Conservation (phyloP, 2,329 filamentous ascomycete species). For the Pyrenophora graminea region DNA sequence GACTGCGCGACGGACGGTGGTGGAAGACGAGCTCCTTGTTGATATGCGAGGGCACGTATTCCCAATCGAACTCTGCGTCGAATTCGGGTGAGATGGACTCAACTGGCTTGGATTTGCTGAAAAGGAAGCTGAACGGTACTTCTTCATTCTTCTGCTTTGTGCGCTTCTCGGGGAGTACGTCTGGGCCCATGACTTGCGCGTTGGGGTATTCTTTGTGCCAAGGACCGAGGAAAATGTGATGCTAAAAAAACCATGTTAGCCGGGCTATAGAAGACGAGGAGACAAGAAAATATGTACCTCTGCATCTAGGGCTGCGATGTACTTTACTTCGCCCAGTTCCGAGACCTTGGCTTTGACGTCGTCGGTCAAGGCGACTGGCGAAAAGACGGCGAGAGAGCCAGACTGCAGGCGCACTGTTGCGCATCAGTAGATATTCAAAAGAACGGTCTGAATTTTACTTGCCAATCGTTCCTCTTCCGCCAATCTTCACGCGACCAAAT, state of each 20-base stretch:
- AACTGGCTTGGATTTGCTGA: constrained; percentile 42
- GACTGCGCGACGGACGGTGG: constrained; percentile 75
- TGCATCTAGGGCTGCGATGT: constrained; percentile 84
- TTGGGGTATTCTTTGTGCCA: constrained; percentile 81
- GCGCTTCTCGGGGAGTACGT: constrained; percentile 83
- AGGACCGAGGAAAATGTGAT: constrained; percentile 88
- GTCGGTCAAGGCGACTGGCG: constrained; percentile 81
- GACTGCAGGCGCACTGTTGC: constrained; percentile 72
- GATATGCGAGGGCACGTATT: constrained; percentile 77
- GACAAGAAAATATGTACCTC: constrained; percentile 54
- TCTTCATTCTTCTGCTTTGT: constrained; percentile 62
- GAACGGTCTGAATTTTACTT: constrained; percentile 29
- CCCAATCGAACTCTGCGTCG: constrained; percentile 80
- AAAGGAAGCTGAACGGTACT: constrained; percentile 69
- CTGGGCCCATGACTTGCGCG: constrained; percentile 79
- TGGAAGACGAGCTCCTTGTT: constrained; percentile 90
- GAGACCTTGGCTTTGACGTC: constrained; percentile 68
- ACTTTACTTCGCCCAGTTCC: constrained; percentile 68
- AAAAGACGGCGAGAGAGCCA: constrained; percentile 85
- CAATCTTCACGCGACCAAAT: constrained; percentile 78
- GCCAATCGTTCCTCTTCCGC: constrained; percentile 86
- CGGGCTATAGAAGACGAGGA: background rate
- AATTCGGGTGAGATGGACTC: constrained; percentile 73
- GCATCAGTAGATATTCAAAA: constrained; percentile 13
- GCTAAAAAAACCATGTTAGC: constrained; percentile 47